Percentiles rank a stretch among this genome's conserved stretches.
These are phyloP conservation scores for Neonectria neomacrospora DNA, from an alignment of 2,329 filamentous ascomycete genomes.

Conservation along the genomic window DNA sequence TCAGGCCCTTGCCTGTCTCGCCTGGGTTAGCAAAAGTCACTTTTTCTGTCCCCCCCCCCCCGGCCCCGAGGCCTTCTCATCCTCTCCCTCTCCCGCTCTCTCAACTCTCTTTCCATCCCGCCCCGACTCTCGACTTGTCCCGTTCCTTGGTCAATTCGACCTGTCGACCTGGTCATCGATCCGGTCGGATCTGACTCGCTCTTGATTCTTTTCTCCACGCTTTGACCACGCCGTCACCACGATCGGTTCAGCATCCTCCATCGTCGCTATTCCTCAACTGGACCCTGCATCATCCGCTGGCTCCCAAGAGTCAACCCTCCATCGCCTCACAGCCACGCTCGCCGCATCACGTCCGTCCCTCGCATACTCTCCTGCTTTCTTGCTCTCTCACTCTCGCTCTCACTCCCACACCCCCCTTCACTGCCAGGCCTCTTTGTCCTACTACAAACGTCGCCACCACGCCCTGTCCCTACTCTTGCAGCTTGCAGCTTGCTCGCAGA, in stretches of 20 bases:
- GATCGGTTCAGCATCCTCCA: conserved; percentile 26
- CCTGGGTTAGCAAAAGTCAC: conserved; percentile 32
- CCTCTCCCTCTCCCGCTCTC: conserved; percentile 13
- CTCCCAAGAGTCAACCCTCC: conserved; percentile 5
- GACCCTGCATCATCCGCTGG: conserved; percentile 14
- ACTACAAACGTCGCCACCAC: conserved; percentile 17
- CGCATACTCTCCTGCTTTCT: conserved; percentile 8
- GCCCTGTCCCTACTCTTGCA: conserved; percentile 38
- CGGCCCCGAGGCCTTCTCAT: conserved; percentile 32
- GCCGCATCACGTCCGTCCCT: conserved; percentile 7
- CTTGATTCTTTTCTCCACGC: conserved; percentile 34
- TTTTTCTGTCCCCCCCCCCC: conserved; percentile 24
- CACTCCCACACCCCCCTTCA: conserved; percentile 14
- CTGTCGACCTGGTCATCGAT: conserved; percentile 35
- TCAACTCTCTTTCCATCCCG: conserved; percentile 20
- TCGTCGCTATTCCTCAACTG: conserved; percentile 15
- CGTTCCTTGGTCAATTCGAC: conserved; percentile 35
- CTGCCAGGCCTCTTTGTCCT: background rate
- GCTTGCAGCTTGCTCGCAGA: conserved; percentile 43
- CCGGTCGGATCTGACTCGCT: conserved; percentile 37
- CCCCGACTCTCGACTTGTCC: conserved; percentile 30
- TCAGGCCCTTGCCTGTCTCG: conserved; percentile 28
- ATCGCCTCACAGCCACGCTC: conserved; percentile 17
- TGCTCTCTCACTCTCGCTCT: conserved; percentile 13
- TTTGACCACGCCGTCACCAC: conserved; percentile 22